Base-by-base conservation (phyloP, 139 green algal genomes). In the Haematococcus sp. region DNA sequence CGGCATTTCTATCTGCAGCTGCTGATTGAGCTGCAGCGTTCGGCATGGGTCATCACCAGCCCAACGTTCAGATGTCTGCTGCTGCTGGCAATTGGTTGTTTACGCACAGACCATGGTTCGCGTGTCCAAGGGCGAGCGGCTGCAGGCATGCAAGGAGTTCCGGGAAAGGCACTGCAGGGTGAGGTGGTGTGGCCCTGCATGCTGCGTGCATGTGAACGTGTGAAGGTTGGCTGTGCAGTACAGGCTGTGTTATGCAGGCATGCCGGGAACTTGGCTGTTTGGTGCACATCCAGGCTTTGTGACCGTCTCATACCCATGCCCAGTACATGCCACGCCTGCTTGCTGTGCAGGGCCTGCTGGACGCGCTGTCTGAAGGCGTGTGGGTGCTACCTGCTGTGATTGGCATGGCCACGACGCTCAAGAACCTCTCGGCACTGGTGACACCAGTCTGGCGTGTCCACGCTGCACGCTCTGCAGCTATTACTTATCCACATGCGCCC, bases 381-480 rank as follows among this genome's bases (percentile, higher is more conserved):
- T 85, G 80, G 80, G 35, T 82, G 23, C 68, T 82, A 28, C 75
- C 80, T 3, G 54, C 68, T 1, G 66, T 80, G 22, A 58, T 82
- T 4, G 80, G 60, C 19, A 59, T 71, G n/a, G 75, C 75, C 0
- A 40, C 58, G 2, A 64, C 46, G 11, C 80, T 85, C 20, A 77
- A 80, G 59, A 7, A 52, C n/a, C 59, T 85, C 13, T 72, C 66
- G 65, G 69, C 55, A 1, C 44, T 63, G 66, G 66, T 72, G n/a
- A n/a, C n/a, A n/a, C n/a, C n/a, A n/a, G n/a, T n/a, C n/a, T n/a
- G n/a, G n/a, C n/a, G 43, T 60, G 52, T 60, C 40, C 40, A 49
- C 40, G 40, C 11, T n/a, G n/a, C n/a, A n/a, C n/a, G n/a, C n/a
- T n/a, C n/a, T n/a, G n/a, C n/a, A n/a, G n/a, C n/a, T n/a, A n/a